Percentiles rank a stretch among this genome's conserved stretches.
These are phyloP conservation scores for Rhizophlyctis rosea DNA, from an alignment of 192 early-diverging fungal genomes.

Conservation along the genomic window DNA sequence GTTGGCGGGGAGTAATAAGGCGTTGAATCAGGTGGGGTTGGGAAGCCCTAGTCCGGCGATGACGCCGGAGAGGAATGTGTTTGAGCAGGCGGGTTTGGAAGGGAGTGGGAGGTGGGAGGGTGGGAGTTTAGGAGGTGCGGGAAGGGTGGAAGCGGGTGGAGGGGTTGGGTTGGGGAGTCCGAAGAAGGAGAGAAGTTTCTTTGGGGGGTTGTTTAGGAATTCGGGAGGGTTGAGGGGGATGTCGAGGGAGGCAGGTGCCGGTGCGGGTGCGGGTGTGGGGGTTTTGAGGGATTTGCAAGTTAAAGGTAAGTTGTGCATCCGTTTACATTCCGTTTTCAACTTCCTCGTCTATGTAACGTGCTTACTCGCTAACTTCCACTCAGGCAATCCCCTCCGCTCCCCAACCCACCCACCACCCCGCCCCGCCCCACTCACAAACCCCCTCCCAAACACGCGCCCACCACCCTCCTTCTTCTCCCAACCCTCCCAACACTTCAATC, in stretches of 20 bases:
- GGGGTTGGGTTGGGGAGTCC: not conserved
- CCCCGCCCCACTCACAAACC: not conserved
- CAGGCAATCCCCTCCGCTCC: slow-evolving; percentile 19
- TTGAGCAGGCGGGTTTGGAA: no score
- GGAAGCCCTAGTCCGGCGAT: not conserved
- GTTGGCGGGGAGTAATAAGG: not conserved
- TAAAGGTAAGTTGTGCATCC: slow-evolving; percentile 8
- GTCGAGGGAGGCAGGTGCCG: not conserved
- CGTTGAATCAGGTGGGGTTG: not conserved
- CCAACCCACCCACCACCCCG: not conserved
- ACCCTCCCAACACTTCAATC: slow-evolving; percentile 20
- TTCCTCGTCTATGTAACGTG: not conserved
- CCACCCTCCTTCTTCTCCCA: not conserved
- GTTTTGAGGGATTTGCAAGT: slow-evolving; percentile 17
- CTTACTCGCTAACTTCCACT: slow-evolving; percentile 18
- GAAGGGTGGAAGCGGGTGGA: no score
- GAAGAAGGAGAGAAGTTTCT: not conserved
- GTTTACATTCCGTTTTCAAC: no score
- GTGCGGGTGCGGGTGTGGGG: not conserved
- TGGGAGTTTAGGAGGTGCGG: no score
- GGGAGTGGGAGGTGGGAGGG: not conserved
- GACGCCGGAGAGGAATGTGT: not conserved
- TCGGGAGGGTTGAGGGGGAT: no score
- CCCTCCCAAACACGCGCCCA: not conserved
- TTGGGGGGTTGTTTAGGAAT: not conserved